Evolutionary conservation across 345 rosid species (phyloP).

Genomic region (Gynandropsis gynandra): DNA sequence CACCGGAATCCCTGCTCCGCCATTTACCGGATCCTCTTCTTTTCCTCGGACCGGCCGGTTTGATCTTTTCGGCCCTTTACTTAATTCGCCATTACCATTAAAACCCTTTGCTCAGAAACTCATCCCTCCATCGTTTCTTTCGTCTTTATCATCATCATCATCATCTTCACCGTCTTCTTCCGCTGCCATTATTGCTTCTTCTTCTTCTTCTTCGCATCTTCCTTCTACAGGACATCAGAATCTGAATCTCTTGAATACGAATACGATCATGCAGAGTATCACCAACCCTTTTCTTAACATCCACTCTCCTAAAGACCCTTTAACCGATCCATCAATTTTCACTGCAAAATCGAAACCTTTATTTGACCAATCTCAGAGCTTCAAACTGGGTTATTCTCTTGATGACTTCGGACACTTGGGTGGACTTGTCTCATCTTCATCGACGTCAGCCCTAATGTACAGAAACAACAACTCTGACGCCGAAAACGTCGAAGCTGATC

Average conservation of each 20-base stretch:
- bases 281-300: conserved; percentile 44
- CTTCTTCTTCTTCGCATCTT: conserved; percentile 24
- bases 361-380: conserved; percentile 10
- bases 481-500: conserved; percentile 18
- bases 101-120: conserved; percentile 46
- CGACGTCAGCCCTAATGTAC: conserved; percentile 24
- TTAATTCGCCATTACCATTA: conserved; percentile 32
- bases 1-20: conserved; percentile 86
- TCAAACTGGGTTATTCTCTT: conserved; percentile 17
- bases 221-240: conserved; percentile 21
- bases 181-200: neutral
- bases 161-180: conserved; percentile 9
- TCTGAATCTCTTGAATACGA: conserved; percentile 26
- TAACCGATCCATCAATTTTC: conserved; percentile 16
- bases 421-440: conserved; percentile 32
- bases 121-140: conserved; percentile 24
- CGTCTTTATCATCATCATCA: conserved; percentile 13
- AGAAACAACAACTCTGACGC: conserved; percentile 17
- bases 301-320: conserved; percentile 39
- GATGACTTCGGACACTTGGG: conserved; percentile 14
- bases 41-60: conserved; percentile 43
- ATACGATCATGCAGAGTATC: conserved; percentile 29
- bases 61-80: conserved; percentile 54
- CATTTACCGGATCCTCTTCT: conserved; percentile 60
- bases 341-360: conserved; percentile 16